phyloP scores from a whole-genome alignment of 2,329 filamentous ascomycete species.

The Colletotrichum camelliae region DNA sequence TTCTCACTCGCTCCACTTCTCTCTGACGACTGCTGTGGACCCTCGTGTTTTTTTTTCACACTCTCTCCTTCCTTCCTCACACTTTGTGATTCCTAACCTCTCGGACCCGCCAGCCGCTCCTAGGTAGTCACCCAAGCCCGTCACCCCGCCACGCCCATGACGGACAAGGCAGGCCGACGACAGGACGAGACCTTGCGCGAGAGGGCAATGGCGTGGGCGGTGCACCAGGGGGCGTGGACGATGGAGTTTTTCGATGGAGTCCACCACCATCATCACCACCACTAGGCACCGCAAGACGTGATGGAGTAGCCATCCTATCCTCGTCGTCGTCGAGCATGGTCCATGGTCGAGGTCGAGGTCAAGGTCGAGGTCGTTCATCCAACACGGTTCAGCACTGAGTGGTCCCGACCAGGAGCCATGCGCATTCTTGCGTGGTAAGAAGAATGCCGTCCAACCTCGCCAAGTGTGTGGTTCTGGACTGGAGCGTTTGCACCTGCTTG shows the following conservation, averaged over 20 bases:
- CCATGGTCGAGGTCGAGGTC: background rate
- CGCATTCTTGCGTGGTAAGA: slow-evolving; percentile 3
- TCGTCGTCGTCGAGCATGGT: background rate
- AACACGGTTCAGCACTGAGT: background rate
- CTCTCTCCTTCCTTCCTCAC: background rate
- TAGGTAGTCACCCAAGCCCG: background rate
- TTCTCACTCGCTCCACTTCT: slow-evolving; percentile 10
- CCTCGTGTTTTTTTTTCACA: slow-evolving; percentile 11
- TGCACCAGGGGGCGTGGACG: background rate
- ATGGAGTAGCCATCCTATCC: background rate
- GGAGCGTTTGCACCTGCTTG: background rate
- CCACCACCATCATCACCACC: background rate
- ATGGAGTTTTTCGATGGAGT: background rate
- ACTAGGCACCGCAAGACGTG: background rate
- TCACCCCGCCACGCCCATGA: background rate
- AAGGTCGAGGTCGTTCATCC: background rate
- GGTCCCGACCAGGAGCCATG: background rate
- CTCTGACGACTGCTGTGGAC: slow-evolving; percentile 17
- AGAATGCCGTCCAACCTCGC: background rate
- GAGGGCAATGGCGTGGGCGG: background rate
- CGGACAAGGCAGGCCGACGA: background rate
- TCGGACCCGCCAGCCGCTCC: background rate
- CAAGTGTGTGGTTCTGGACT: background rate
- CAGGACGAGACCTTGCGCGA: slow-evolving; percentile 1
- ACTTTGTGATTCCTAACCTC: background rate